Base-by-base conservation (phyloP, 1,284 basidiomycete genomes). In the Leccinum huronense region DNA sequence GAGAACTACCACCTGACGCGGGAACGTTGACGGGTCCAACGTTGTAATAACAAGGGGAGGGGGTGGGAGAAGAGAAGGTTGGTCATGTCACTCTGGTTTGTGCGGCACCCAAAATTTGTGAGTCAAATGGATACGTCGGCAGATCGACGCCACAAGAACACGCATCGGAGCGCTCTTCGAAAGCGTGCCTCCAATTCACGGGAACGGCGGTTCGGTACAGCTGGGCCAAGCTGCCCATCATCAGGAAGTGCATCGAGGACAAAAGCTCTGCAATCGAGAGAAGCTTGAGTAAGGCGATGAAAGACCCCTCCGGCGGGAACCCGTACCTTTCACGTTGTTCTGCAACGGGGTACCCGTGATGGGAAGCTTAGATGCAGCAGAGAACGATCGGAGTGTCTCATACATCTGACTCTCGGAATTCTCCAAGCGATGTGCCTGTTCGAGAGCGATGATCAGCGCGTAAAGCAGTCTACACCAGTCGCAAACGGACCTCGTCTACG, bases 261-360 rank as follows among this genome's bases (percentile, higher is more conserved):
- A 98, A 83, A 27, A 99, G 82, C 78, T 99, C 97, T 95, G 73
- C 10, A 56, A 65, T 67, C 60, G 62, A 60, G 53, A 36, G n/a
- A 57, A 57, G 60, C n/a, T 59, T 67, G 40, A 64, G 65, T 45
- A 56, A 65, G 33, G 51, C 42, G 57, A 34, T 58, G 33, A 30
- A 62, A 40, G 33, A 16, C 11, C 34, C 63, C n/a, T 58, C 27
- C 19, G 56, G 14, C 54, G 56, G 65, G n/a, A 64, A 58, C 61
- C 75, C 83, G 63, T 70, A 94, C 94, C 94, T 81, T 96, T 97
- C 73, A 99, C 96, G 75, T 98, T 99, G 82, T 99, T 99, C 78
- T 99, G 97, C 62, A 99, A 81, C 19, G 97, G 97, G 3, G 97
- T 99, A 38, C 97, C 97, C 0, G 97, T 99, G 78, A 99, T 99